Percentiles rank a stretch among this genome's conserved stretches.
These are phyloP conservation scores for Eutrema yunnanense DNA, from an alignment of 345 rosid genomes.

Conservation along the genomic window DNA sequence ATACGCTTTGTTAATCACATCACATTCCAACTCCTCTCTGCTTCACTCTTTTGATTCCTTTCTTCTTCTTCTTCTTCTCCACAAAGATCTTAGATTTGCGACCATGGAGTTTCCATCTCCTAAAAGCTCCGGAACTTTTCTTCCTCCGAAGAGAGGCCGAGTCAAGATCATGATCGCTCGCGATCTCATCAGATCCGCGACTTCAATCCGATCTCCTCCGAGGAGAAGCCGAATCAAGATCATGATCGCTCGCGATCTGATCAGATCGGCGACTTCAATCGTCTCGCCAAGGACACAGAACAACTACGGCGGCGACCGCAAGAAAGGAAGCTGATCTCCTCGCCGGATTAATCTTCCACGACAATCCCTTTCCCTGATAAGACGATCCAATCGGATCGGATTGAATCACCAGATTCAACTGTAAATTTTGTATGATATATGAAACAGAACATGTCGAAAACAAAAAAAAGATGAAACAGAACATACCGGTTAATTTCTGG, in stretches of 20 bases:
- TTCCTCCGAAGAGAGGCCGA: slow-evolving; percentile 20
- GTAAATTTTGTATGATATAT: not conserved
- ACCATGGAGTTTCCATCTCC: slow-evolving; percentile 9
- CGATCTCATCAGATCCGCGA: not conserved
- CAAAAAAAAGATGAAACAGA: not conserved
- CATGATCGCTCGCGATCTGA: slow-evolving; percentile 17
- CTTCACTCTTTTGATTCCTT: not conserved
- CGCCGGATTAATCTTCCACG: not conserved
- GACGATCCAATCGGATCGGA: not conserved
- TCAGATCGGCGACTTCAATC: not conserved
- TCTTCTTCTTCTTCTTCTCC: not conserved
- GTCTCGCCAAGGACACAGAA: not conserved
- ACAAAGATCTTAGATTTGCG: not conserved
- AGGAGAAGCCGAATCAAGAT: slow-evolving; percentile 5
- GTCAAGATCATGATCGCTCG: slow-evolving; percentile 15
- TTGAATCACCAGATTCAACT: not conserved
- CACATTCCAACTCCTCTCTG: not conserved
- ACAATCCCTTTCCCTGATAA: not conserved
- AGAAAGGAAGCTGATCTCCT: not conserved
- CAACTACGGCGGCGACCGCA: not conserved
- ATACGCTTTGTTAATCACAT: not conserved
- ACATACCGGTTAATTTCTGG: not conserved
- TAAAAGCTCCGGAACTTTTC: not conserved
- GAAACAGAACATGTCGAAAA: no score
- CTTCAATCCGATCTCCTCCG: not conserved